Base-by-base conservation (phyloP, 495 filamentous ascomycete species). In the Aspergillus baeticus region DNA sequence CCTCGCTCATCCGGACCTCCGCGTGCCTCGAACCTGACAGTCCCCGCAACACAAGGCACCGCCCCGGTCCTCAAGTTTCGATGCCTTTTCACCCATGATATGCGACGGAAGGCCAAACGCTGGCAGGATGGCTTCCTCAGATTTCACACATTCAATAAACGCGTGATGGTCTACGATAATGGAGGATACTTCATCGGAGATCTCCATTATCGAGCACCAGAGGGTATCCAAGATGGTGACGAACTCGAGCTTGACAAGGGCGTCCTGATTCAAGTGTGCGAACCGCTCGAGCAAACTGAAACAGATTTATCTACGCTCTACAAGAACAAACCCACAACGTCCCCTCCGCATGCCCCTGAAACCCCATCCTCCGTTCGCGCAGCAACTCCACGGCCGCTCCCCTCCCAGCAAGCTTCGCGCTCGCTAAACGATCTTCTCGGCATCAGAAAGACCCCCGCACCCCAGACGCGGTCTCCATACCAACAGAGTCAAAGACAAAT, bases 111-210 rank as follows among this genome's bases (percentile, higher is more conserved):
- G 70, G 84, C 87, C 49, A 97, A 97, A 71, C 76, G 88, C 43
- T 97, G 92, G 92, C 89, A 93, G 61, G 92, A 97, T 87, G 92
- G 92, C 38, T 84, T 85, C 42, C 80, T 96, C 29, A 84, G 87
- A 49, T 96, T 85, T 64, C 92, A 97, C 67, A 88, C 89, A 2
- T 95, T 95, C 79, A 97, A 97, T 72, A 90, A 87, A 60, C 85
- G 92, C 4, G 75, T 91, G 36, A 96, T 97, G 92, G 88, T 94
- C 18, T 93, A 93, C 62, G 92, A 97, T 66, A 84, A 85, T 14
- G 73, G 78, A 15, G 81, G 89, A 0, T 90, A 94, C 69, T 89
- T 86, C 58, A 78, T 96, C 23, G 92, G 91, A 8, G 92, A 97
- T 63, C 83, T 82, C 22, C 90, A 96, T 64, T 94, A 88, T 89